A percentile compares a stretch with the other conserved stretches of the same genome.
Conservation (phyloP, 2,329 filamentous ascomycete species). For the Claviceps purpurea region DNA sequence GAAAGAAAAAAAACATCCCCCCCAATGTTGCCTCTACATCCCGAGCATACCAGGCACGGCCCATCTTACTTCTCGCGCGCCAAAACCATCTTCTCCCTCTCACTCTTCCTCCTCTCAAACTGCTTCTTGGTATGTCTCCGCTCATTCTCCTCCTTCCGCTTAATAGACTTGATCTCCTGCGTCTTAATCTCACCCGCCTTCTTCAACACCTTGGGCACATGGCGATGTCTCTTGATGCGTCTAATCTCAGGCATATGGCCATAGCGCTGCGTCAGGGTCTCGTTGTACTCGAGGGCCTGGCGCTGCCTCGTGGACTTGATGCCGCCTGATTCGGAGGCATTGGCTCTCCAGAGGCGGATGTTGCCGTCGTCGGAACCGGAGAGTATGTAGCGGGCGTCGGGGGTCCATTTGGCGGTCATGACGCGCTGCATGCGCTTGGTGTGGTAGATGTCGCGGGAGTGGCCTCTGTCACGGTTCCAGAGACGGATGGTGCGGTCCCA, state of each 20-base stretch:
- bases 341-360: conserved; percentile 70
- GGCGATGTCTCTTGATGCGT: conserved; percentile 80
- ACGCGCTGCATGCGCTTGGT: conserved; percentile 97
- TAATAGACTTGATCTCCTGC: conserved; percentile 77
- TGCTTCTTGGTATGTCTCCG: conserved; percentile 82
- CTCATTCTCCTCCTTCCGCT: conserved; percentile 87
- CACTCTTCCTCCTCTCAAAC: conserved; percentile 55
- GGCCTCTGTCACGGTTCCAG: conserved; percentile 68
- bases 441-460: conserved; percentile 88
- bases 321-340: conserved; percentile 70
- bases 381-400: conserved; percentile 79
- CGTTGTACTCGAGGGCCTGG: conserved; percentile 84
- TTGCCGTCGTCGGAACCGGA: conserved; percentile 92
- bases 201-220: conserved; percentile 85
- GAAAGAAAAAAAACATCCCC: background rate
- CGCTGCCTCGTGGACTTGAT: conserved; percentile 76
- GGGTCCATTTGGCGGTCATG: conserved; percentile 72
- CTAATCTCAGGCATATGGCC: conserved; percentile 93
- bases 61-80: conserved; percentile 40
- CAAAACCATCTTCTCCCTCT: conserved; percentile 89
- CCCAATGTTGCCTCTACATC: background rate
- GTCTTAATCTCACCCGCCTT: conserved; percentile 91
- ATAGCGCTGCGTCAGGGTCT: conserved; percentile 70
- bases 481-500: conserved; percentile 77
- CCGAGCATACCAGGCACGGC: background rate